Conservation (phyloP, 2,329 filamentous ascomycete genomes). For the Aspergillus sp. region DNA sequence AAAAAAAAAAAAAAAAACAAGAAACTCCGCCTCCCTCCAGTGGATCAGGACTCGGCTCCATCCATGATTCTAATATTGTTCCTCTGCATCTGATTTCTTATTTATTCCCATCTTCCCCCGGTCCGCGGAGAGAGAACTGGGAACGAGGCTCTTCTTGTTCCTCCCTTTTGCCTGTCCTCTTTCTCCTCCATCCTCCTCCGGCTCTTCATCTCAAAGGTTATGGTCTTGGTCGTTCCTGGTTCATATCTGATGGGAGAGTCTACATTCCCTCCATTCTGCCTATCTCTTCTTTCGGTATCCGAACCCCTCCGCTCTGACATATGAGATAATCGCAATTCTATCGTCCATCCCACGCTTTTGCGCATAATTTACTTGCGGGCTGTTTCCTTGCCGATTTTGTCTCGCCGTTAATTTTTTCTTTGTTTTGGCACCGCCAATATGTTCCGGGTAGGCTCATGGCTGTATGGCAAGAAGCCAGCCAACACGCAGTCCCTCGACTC, state of each 20-base stretch:
- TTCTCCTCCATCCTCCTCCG: too few species aligned
- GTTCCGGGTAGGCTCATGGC: slow-evolving; percentile 40
- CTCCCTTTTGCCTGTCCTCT: too few species aligned
- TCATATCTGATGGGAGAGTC: slow-evolving; percentile 18
- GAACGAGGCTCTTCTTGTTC: too few species aligned
- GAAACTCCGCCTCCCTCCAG: neutral
- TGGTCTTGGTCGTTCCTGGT: slow-evolving; percentile 9
- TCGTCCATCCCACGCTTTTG: neutral
- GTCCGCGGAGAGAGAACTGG: too few species aligned
- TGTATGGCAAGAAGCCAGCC: slow-evolving; percentile 38
- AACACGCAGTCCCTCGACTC: slow-evolving; percentile 54
- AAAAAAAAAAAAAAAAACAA: too few species aligned
- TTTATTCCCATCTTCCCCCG: too few species aligned
- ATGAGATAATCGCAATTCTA: neutral
- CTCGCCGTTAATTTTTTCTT: neutral
- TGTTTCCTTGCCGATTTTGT: neutral
- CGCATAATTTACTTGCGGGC: too few species aligned
- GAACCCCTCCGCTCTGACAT: slow-evolving; percentile 7
- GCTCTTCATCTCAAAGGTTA: slow-evolving; percentile 7
- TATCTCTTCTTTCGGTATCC: slow-evolving; percentile 8
- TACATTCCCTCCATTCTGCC: slow-evolving; percentile 23
- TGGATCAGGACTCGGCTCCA: too few species aligned
- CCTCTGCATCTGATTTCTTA: too few species aligned
- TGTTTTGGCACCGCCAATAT: slow-evolving; percentile 17
- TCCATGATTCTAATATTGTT: too few species aligned